Evolutionary conservation across 495 filamentous ascomycete genomes (phyloP).

Genomic region (Thozetella sp.): DNA sequence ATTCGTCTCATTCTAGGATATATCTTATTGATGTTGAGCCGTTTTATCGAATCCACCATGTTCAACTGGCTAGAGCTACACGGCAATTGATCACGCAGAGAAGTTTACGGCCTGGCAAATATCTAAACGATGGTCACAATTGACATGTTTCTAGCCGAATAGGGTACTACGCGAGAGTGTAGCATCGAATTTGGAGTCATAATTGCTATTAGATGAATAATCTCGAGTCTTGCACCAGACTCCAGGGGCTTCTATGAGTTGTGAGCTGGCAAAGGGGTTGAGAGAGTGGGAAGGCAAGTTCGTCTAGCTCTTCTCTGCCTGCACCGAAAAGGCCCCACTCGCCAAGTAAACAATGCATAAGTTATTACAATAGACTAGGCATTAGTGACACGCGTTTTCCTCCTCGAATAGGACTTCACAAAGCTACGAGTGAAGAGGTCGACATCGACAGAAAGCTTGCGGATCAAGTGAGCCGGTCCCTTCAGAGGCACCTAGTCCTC

Average conservation of each 20-base stretch:
- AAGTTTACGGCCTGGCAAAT: too few species aligned
- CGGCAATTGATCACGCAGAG: too few species aligned
- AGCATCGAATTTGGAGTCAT: too few species aligned
- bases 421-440: neutral
- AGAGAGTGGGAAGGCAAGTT: neutral
- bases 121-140: too few species aligned
- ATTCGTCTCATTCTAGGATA: too few species aligned
- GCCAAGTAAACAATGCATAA: neutral
- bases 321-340: neutral
- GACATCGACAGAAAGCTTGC: constrained; percentile 4
- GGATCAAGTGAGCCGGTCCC: neutral
- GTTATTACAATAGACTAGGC: neutral
- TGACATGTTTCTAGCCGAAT: too few species aligned
- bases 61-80: too few species aligned
- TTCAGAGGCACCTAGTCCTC: neutral
- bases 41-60: too few species aligned
- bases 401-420: neutral
- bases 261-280: neutral
- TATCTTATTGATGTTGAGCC: too few species aligned
- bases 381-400: neutral
- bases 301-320: neutral
- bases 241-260: neutral
- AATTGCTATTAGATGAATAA: too few species aligned
- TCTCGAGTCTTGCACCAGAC: too few species aligned
- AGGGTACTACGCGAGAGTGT: too few species aligned